These are phyloP conservation scores for Suillus alpinus DNA, from an alignment of 768 basidiomycete genomes.

Conservation along the genomic window DNA sequence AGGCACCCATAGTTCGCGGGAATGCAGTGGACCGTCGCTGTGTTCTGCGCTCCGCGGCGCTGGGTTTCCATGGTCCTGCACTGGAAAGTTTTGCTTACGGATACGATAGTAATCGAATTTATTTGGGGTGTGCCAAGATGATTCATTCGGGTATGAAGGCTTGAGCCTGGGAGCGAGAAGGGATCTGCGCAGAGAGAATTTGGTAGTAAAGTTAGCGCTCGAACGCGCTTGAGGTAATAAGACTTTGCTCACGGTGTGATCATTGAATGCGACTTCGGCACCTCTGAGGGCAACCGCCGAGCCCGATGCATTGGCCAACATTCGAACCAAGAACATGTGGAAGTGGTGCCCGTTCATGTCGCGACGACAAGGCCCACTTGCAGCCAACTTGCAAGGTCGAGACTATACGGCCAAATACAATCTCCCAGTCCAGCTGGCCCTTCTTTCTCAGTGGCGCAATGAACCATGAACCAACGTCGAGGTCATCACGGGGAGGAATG, in stretches of 20 bases:
- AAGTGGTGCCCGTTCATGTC: not conserved
- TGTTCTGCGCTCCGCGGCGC: constrained; percentile 2
- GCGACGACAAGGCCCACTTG: not conserved
- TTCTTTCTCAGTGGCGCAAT: not conserved
- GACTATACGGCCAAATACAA: not conserved
- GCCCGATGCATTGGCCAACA: not conserved
- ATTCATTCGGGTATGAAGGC: not conserved
- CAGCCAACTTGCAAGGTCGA: not conserved
- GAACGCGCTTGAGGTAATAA: not conserved
- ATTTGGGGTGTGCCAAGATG: constrained; percentile 2
- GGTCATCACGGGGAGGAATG: not conserved
- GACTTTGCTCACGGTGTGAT: not conserved
- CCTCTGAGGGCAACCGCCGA: not conserved
- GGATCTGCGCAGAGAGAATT: constrained; percentile 1
- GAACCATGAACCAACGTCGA: not conserved
- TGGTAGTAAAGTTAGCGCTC: constrained; percentile 1
- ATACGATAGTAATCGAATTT: not conserved
- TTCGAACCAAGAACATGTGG: not conserved
- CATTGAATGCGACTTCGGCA: not conserved
- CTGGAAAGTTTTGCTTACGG: not conserved
- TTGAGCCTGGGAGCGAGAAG: not conserved
- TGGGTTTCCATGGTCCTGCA: constrained; percentile 3
- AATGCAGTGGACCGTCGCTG: constrained; percentile 2
- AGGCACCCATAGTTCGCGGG: constrained; percentile 5
- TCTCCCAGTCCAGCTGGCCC: not conserved